Evolutionary conservation across 73 alveolate species (phyloP).

Genomic region (Blepharisma stoltei): DNA sequence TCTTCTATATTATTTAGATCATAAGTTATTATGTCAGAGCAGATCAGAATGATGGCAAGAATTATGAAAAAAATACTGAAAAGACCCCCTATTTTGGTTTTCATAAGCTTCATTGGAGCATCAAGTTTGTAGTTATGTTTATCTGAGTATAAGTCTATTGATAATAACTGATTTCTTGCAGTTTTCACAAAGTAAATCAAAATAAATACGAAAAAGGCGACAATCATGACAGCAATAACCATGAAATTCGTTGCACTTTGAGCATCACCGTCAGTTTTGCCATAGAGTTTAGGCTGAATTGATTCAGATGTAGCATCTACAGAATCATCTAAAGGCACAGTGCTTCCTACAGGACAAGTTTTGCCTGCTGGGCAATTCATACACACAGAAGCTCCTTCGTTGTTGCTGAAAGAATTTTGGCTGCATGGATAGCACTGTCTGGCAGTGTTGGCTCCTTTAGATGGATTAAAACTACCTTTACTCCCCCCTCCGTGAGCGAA

Average conservation of each 20-base stretch:
- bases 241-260: not conserved
- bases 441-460: not conserved
- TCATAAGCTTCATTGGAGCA: not conserved
- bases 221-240: not conserved
- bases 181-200: not conserved
- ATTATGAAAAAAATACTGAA: not conserved
- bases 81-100: not conserved
- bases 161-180: not conserved
- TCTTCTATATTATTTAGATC: not conserved
- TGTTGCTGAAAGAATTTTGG: not conserved
- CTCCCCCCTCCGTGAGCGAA: too few relatives aligned
- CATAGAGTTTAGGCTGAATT: not conserved
- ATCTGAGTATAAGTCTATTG: not conserved
- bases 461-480: not conserved
- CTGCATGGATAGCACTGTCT: slow-evolving; percentile 3
- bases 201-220: not conserved
- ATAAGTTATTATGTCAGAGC: not conserved
- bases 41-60: not conserved
- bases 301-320: not conserved
- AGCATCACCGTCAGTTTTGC: not conserved
- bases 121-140: not conserved
- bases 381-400: not conserved
- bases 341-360: slow-evolving; percentile 1
- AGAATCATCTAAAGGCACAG: not conserved
- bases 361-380: not conserved